Evolutionary conservation across 371 early-diverging fungal genomes (phyloP), one percentile per base, ranked within the genome.

Genomic region (Syncephalastrum racemosum): DNA sequence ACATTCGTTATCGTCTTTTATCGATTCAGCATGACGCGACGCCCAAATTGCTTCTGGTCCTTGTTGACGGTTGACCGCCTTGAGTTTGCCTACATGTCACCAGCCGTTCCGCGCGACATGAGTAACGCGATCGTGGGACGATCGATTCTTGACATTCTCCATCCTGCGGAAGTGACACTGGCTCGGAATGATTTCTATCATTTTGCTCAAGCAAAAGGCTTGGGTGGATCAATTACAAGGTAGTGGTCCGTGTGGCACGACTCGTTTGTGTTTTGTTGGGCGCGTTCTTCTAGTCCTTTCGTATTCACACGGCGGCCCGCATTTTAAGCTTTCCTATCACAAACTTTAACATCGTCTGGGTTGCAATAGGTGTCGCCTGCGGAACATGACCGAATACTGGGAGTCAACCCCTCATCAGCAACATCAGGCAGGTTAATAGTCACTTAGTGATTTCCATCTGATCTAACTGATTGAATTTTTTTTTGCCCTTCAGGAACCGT

Each of bases 191-290:
- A 86, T 60, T 60, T 86, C 6, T 61, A 56, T 13, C 68, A 66
- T 24, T 86, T 82, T 51, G 72, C 81, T 56, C 65, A 70, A 12
- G 66, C 70, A 5, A 72, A 77, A 43, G 60, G 71, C 20, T 56
- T 81, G 13, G 68, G 66, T 24, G 83, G 84, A 39, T 81, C 84
- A 24, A 71, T 86, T 41, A 86, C 86, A 52, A 79, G 83, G 86
- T 84, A 59, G 50, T 47, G 15, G 40, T 25, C 24, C 31, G 36
- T 31, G 36, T 31, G 36, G 36, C 36, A 31, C 2, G 36, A 12
- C 36, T 31, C 36, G 36, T 2, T 8, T 31, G 18, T 41, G 22
- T 8, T 39, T 53, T 22, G 36, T 31, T 31, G 36, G 36, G 36
- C 36, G 36, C 10, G 36, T 31, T 31, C 36, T 31, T 31, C 36